Conservation (phyloP, 352 stramenopile genomes). For the Lagenidium giganteum region DNA sequence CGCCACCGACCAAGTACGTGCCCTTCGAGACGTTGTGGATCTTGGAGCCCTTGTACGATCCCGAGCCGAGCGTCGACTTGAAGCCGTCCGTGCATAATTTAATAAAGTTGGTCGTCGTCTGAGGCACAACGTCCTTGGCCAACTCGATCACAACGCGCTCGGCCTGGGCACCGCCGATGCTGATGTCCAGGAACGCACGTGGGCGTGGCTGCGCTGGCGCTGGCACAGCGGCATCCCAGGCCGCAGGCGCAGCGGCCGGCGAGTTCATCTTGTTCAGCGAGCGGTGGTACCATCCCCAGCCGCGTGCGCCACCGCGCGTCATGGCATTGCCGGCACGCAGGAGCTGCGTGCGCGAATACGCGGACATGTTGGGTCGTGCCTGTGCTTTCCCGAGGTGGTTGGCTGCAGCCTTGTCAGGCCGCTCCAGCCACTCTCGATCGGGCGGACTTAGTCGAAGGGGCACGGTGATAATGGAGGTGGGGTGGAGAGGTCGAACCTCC, state of each 20-base stretch:
- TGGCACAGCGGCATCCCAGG: slow-evolving; percentile 68
- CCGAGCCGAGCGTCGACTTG: slow-evolving; percentile 48
- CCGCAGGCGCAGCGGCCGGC: slow-evolving; percentile 34
- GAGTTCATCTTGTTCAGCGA: slow-evolving; percentile 83
- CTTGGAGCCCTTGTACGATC: slow-evolving; percentile 80
- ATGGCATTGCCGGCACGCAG: slow-evolving; percentile 45
- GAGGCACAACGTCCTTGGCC: slow-evolving; percentile 75
- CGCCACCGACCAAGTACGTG: slow-evolving; percentile 65
- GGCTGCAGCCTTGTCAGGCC: slow-evolving; percentile 5
- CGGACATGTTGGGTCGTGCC: slow-evolving; percentile 27
- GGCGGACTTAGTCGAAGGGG: too few species aligned
- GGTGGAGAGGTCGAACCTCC: too few species aligned
- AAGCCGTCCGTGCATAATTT: slow-evolving; percentile 73
- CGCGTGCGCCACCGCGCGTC: slow-evolving; percentile 59
- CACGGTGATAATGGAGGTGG: too few species aligned
- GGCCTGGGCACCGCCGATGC: slow-evolving; percentile 68
- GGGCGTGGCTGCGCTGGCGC: slow-evolving; percentile 47
- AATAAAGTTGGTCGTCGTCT: slow-evolving; percentile 72
- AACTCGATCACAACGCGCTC: slow-evolving; percentile 81
- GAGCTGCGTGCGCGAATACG: slow-evolving; percentile 54
- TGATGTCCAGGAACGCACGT: slow-evolving; percentile 77
- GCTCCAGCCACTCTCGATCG: slow-evolving; percentile 33
- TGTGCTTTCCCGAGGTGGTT: slow-evolving; percentile 13
- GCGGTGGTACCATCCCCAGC: slow-evolving; percentile 81
- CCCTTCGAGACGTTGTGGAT: slow-evolving; percentile 86